Evolutionary conservation across 1,284 basidiomycete genomes (phyloP).

Genomic region (Retiboletus flavoniger): DNA sequence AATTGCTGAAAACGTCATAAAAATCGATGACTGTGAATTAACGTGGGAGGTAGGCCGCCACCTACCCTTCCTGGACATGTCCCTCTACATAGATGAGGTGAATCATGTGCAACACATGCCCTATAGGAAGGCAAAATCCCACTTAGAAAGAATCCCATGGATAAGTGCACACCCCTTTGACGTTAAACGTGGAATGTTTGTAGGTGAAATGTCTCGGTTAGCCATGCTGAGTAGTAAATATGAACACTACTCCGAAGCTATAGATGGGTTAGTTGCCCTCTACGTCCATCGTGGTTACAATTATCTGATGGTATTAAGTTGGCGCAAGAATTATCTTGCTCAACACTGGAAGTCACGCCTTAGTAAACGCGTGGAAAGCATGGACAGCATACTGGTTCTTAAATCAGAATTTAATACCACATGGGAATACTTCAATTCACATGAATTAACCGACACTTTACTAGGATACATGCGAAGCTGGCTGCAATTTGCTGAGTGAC

Average conservation of each 20-base stretch:
- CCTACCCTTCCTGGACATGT: neutral
- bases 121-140: too few species aligned
- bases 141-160: neutral
- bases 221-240: neutral
- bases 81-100: too few species aligned
- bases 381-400: too few species aligned
- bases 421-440: too few species aligned
- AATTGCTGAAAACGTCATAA: neutral
- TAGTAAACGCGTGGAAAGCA: too few species aligned
- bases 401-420: too few species aligned
- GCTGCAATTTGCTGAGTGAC: too few species aligned
- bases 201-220: neutral
- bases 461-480: too few species aligned
- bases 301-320: accelerated
- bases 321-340: neutral
- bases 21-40: neutral
- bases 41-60: neutral
- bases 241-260: neutral
- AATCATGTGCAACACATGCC: too few species aligned
- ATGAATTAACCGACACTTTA: too few species aligned
- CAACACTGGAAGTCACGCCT: too few species aligned
- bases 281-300: neutral
- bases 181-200: neutral
- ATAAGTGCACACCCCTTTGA: neutral
- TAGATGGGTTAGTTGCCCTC: neutral